Conservation (phyloP, 805 yeast genomes). For the Myxozyma nipponensis region DNA sequence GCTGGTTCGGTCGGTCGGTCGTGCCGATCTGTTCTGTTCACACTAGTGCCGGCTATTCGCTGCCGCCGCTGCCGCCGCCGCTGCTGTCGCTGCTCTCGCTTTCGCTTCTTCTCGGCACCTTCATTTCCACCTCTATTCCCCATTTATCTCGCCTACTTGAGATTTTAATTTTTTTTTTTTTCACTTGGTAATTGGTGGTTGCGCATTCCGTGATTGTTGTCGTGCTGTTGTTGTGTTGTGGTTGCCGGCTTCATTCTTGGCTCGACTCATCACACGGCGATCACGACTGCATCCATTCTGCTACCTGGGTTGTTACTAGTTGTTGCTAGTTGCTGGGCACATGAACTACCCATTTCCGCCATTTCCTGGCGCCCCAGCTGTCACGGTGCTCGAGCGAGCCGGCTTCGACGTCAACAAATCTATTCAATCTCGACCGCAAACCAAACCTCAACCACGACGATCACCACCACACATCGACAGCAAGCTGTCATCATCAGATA, state of each 20-base stretch:
- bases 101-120: no score
- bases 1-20: no score
- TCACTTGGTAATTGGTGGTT: background rate
- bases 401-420: slow-evolving; percentile 39
- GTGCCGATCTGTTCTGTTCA: no score
- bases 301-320: background rate
- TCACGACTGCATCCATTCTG: background rate
- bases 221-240: background rate
- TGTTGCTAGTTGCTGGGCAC: slow-evolving; percentile 20
- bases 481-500: background rate
- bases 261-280: background rate
- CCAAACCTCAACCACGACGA: background rate
- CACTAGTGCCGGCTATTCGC: no score
- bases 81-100: no score
- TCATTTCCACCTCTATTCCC: no score
- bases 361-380: slow-evolving; percentile 35
- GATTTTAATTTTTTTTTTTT: background rate
- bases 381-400: slow-evolving; percentile 40
- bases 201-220: background rate
- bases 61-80: no score
- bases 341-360: slow-evolving; percentile 42
- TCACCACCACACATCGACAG: background rate
- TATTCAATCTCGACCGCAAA: no score
- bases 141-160: background rate
- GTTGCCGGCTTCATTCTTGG: background rate